phyloP scores from a whole-genome alignment of 257 asterid genomes.

The Solanum chiquidenum region DNA sequence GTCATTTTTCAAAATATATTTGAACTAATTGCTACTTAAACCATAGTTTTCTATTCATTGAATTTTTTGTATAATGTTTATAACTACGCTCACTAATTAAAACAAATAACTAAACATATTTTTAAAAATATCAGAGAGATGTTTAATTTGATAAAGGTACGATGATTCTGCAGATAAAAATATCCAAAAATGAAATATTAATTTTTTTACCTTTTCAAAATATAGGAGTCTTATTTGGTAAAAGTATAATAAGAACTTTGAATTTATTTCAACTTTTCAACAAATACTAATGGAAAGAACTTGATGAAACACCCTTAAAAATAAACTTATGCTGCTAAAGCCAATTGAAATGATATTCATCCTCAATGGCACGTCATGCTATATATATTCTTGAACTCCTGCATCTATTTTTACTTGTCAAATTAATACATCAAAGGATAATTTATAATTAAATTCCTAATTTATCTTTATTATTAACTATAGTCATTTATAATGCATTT shows the following conservation, averaged over 20 bases:
- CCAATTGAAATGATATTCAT: neutral
- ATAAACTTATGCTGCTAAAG: neutral
- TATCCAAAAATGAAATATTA: neutral
- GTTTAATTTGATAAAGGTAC: neutral
- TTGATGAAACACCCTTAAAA: neutral
- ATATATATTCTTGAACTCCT: neutral
- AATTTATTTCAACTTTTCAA: neutral
- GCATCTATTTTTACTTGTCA: neutral
- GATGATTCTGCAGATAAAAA: neutral
- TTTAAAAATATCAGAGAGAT: neutral
- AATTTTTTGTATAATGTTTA: neutral
- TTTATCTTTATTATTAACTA: too few relatives aligned
- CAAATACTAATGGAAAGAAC: neutral
- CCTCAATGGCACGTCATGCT: neutral
- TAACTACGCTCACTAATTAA: neutral
- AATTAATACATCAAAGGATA: neutral
- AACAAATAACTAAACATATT: too few relatives aligned
- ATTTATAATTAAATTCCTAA: neutral
- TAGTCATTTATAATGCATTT: neutral
- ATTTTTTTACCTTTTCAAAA: neutral
- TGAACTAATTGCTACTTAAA: neutral
- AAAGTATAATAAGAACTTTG: too few relatives aligned
- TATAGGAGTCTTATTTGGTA: neutral
- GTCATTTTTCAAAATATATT: neutral
- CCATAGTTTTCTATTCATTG: neutral